Conservation (phyloP, 345 rosid genomes). For the Hibiscus trionum region DNA sequence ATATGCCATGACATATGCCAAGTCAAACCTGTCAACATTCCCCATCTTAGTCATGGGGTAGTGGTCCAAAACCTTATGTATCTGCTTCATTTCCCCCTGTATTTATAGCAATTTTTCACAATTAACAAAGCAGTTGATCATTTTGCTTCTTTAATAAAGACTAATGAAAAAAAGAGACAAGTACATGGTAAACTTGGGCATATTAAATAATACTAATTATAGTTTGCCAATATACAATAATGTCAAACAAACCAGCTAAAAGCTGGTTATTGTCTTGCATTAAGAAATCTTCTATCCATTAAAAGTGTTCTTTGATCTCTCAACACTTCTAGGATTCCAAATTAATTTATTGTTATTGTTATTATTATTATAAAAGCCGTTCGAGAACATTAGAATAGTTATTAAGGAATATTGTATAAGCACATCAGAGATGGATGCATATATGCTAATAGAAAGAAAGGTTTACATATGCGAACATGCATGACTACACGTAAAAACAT, state of each 20-base stretch:
- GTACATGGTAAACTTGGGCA: slow-evolving; percentile 1
- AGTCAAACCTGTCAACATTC: slow-evolving; percentile 12
- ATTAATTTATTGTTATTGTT: not conserved
- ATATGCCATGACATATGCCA: slow-evolving; percentile 27
- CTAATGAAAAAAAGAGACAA: not conserved
- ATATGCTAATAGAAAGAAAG: not conserved
- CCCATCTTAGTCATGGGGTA: slow-evolving; percentile 18
- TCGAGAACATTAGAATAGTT: slow-evolving; percentile 2
- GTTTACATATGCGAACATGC: slow-evolving; percentile 9
- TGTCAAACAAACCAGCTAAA: not conserved
- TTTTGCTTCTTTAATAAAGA: not conserved
- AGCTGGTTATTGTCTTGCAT: not conserved
- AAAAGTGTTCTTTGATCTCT: not conserved
- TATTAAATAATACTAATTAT: not conserved
- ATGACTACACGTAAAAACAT: slow-evolving; percentile 23
- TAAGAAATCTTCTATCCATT: not conserved
- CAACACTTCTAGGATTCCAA: slow-evolving; percentile 2
- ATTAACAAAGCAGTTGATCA: not conserved
- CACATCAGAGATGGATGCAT: slow-evolving; percentile 1
- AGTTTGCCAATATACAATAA: not conserved
- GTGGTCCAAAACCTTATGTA: slow-evolving; percentile 24
- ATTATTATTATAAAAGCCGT: not conserved
- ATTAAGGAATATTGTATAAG: not conserved
- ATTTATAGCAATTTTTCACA: not conserved
- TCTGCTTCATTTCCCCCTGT: not conserved